These are phyloP conservation scores for Fusarium guadeloupense DNA, from an alignment of 2,329 filamentous ascomycete genomes.

Conservation along the genomic window DNA sequence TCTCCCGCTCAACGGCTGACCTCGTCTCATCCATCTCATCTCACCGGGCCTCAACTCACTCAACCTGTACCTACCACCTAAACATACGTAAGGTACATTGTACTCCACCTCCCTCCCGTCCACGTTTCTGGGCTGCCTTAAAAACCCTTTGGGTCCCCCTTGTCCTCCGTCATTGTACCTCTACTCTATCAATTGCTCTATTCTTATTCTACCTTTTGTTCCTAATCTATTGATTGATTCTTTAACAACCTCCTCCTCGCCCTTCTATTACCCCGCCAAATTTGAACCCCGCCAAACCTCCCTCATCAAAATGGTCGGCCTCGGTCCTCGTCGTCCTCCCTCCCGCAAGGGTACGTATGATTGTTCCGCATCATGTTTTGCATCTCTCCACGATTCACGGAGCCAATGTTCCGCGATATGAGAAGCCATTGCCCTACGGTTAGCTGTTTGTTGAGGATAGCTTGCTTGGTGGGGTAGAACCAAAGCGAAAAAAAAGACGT, in stretches of 20 bases:
- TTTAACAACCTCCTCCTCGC: background rate
- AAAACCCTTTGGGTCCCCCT: conserved; percentile 37
- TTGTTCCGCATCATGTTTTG: conserved; percentile 1
- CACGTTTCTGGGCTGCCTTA: conserved; percentile 29
- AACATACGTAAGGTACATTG: conserved; percentile 22
- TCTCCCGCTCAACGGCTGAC: conserved; percentile 31
- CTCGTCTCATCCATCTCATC: conserved; percentile 24
- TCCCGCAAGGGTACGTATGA: conserved; percentile 72
- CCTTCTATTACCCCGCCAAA: conserved; percentile 50
- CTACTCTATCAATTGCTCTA: conserved; percentile 12
- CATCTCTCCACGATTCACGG: background rate
- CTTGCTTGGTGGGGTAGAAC: conserved; percentile 23
- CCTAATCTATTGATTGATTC: background rate
- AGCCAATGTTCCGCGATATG: background rate
- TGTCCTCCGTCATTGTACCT: background rate
- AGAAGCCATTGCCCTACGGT: background rate
- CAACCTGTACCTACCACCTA: background rate
- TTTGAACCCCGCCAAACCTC: conserved; percentile 49
- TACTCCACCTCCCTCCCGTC: conserved; percentile 38
- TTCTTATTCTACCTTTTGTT: conserved; percentile 1
- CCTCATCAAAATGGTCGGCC: conserved; percentile 58
- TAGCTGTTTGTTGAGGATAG: conserved; percentile 17
- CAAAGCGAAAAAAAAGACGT: conserved; percentile 16
- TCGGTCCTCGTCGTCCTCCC: conserved; percentile 61
- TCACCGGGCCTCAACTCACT: conserved; percentile 20